phyloP scores from a whole-genome alignment of 106 monocot genomes.

The Dioscorea dumetorum region DNA sequence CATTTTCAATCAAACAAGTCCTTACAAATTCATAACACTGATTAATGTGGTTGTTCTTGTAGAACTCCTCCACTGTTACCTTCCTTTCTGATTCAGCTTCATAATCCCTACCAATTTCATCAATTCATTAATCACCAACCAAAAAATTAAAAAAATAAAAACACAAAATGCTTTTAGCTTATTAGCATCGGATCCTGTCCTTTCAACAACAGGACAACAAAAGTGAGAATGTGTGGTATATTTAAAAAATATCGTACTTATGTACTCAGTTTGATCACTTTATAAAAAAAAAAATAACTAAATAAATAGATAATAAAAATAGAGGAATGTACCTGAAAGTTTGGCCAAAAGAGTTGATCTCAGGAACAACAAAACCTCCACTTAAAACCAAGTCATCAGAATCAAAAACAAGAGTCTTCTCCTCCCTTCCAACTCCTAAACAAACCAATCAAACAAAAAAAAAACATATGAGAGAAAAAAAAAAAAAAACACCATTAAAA shows the following conservation, averaged over 20 bases:
- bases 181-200: too few species aligned
- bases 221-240: too few species aligned
- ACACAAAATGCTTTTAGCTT: too few species aligned
- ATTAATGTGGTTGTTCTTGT: constrained; percentile 40
- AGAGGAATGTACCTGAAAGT: constrained; percentile 52
- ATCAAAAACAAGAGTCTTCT: constrained; percentile 6
- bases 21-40: constrained; percentile 57
- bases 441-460: background rate
- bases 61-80: constrained; percentile 59
- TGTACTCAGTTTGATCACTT: too few species aligned
- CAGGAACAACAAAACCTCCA: constrained; percentile 71
- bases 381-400: constrained; percentile 40
- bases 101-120: constrained; percentile 35
- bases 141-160: background rate
- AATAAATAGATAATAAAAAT: too few species aligned
- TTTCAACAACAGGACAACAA: too few species aligned
- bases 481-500: background rate
- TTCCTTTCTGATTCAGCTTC: constrained; percentile 44
- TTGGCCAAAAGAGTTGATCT: constrained; percentile 65
- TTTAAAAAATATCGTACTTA: too few species aligned
- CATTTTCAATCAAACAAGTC: background rate
- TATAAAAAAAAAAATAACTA: too few species aligned
- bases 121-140: too few species aligned
- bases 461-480: background rate
- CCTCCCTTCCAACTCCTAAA: constrained; percentile 10